Evolutionary conservation across 768 basidiomycete species (phyloP), one percentile per base, ranked within the genome.

Genomic region (Coprinellus micaceus): DNA sequence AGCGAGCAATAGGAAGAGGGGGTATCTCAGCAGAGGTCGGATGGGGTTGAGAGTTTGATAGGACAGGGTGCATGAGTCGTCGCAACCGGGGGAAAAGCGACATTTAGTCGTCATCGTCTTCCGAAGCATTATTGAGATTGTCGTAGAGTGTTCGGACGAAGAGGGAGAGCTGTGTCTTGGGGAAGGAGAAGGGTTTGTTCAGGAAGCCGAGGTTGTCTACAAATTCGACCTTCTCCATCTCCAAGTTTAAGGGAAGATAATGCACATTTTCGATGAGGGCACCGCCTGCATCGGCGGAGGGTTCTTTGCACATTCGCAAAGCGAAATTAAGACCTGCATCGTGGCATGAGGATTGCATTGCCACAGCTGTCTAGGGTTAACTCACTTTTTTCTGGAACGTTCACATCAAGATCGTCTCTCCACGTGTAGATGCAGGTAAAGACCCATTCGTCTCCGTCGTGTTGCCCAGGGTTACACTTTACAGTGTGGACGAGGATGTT

Each of bases 401-500:
- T 46, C 29, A 56, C 56, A 54, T 64, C 63, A 24, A 64, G 65
- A 58, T 67, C 71, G 61, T 77, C 71, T 9, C 67, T 69, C 64
- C 77, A 77, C 2, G 86, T 85, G 66, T 85, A 91, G 28, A 90
- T 69, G 67, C 91, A 95, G 5, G 73, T 80, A 58, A 86, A 78
- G 13, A 74, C 69, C 72, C 83, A 78, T 54, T 91, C 83, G 17
- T 90, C 86, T 7, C 78, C 62, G 33, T 78, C 73, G 17, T 74
- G 71, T 51, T 71, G 68, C 25, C 70, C 67, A 11, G 65, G 60
- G 40, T 69, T 64, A 13, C 66, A 58, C 60, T 84, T 86, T 67
- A 91, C 77, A 30, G 76, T 81, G 2, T 82, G 75, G 22, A 95
- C 78, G 37, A 91, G 76, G 22, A 95, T 72, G 62, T 93, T 91